phyloP scores from a whole-genome alignment of 2,329 filamentous ascomycete genomes.

The Colletotrichum shisoi region DNA sequence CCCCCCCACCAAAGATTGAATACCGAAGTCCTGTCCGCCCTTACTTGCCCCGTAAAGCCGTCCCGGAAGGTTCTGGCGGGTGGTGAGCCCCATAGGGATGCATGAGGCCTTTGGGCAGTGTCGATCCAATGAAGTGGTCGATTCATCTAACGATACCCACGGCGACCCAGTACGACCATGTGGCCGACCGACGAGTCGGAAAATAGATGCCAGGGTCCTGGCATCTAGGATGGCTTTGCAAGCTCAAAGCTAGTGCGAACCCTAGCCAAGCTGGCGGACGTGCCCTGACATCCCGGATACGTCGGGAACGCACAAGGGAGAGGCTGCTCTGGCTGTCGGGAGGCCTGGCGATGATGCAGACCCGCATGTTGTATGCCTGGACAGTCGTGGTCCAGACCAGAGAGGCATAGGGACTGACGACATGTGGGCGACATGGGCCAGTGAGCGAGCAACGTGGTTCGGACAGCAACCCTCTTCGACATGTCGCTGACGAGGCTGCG shows the following conservation, averaged over 20 bases:
- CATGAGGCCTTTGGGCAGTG: constrained; percentile 29
- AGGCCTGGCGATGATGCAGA: constrained; percentile 36
- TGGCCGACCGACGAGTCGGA: constrained; percentile 33
- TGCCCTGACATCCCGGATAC: constrained; percentile 22
- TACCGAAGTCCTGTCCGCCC: constrained; percentile 4
- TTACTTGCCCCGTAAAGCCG: constrained; percentile 3
- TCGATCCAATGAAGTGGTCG: constrained; percentile 21
- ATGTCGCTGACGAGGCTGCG: constrained; percentile 25
- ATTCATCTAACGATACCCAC: constrained; percentile 14
- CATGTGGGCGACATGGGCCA: constrained; percentile 1
- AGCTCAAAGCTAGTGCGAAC: constrained; percentile 35
- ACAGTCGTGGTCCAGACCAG: constrained; percentile 10
- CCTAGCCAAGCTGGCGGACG: constrained; percentile 32
- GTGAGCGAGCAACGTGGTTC: neutral
- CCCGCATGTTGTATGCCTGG: constrained; percentile 18
- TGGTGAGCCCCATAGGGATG: constrained; percentile 36
- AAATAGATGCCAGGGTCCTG: constrained; percentile 25
- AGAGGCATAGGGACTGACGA: neutral
- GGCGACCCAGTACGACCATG: constrained; percentile 22
- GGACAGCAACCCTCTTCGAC: constrained; percentile 8
- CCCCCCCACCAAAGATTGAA: no score
- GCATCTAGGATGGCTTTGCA: constrained; percentile 34
- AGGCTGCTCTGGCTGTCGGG: constrained; percentile 13
- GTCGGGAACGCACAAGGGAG: neutral
- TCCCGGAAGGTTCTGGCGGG: neutral